These are phyloP conservation scores for Thermoascus crustaceus DNA, from an alignment of 2,329 filamentous ascomycete species.

Conservation along the genomic window DNA sequence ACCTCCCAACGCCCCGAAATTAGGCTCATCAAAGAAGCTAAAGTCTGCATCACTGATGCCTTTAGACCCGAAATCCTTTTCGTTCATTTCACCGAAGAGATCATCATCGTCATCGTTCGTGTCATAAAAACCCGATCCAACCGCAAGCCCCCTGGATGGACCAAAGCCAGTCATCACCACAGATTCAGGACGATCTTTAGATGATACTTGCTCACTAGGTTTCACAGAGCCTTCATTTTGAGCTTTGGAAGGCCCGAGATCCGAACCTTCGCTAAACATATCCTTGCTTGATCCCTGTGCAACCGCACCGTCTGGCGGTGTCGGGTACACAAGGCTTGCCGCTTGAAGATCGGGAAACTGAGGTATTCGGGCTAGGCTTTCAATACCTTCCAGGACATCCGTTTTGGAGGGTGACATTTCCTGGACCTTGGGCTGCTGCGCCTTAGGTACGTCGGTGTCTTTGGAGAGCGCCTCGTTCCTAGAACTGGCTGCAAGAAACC, in stretches of 20 bases:
- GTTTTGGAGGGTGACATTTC: conserved; percentile 16
- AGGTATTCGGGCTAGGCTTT: conserved; percentile 32
- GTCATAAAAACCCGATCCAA: conserved; percentile 35
- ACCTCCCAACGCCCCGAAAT: conserved; percentile 20
- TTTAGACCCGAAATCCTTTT: conserved; percentile 45
- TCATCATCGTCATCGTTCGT: conserved; percentile 47
- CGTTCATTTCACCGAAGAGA: conserved; percentile 51
- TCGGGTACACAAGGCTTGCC: conserved; percentile 44
- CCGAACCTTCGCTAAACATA: conserved; percentile 21
- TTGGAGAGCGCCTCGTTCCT: conserved; percentile 13
- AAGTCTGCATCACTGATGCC: conserved; percentile 56
- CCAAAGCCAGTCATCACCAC: conserved; percentile 17
- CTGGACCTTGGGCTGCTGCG: conserved; percentile 17
- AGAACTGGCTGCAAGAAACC: conserved; percentile 24
- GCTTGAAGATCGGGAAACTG: conserved; percentile 34
- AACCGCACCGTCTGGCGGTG: conserved; percentile 43
- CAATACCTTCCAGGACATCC: conserved; percentile 22
- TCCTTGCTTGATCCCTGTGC: conserved; percentile 25
- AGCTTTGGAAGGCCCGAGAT: conserved; percentile 14
- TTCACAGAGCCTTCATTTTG: conserved; percentile 11
- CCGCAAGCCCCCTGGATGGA: conserved; percentile 18
- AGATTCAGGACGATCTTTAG: conserved; percentile 10
- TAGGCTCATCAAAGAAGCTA: conserved; percentile 55
- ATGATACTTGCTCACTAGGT: conserved; percentile 6
- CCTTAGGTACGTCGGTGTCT: conserved; percentile 12